Evolutionary conservation across 306 rosid genomes (phyloP), one percentile per base, ranked within the genome.

Genomic region (Argentina anserina): DNA sequence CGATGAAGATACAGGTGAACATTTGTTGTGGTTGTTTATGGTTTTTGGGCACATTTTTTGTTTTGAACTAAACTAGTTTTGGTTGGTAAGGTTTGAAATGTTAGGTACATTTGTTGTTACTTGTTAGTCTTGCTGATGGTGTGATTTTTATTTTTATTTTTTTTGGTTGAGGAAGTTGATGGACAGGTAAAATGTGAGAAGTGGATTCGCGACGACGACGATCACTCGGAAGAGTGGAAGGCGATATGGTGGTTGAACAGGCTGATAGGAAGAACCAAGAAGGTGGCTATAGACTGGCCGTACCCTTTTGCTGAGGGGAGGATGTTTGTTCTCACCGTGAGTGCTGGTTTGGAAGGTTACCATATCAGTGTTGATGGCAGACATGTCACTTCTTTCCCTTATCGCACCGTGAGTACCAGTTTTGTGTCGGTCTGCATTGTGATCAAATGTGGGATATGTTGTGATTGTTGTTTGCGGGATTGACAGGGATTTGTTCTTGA

Each of bases 331-430:
- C 89, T 94, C 34, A 89, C 97, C 20, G 23, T 91, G 45, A 88
- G 90, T 80, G 97, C 96, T 74, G 97, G 99, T 79, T 82, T 91
- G 80, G 99, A 91, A 84, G 99, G 99, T 71, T 94, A 89, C 81
- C 99, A 91, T 81, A 69, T 94, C 80, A 88, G 81, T 61, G 96
- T 91, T 29, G 99, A 91, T 25, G 99, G 97, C 71, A 84, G 90
- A 81, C 99, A 94, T 72, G 85, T 86, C 66, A 89, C 91, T 1
- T 91, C 99, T 58, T 94, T 94, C 79, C 95, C 97, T 52, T 94
- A 94, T 76, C 97, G 95, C 83, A 91, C 92, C 7, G 99, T 94
- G 78, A 73, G 93, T 84, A 72, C 72, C 11, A 65, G 58, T 15
- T 41, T 77, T 66, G 37, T 45, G 69, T 81, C 52, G 73, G 36